These are phyloP conservation scores for Sugiyamaella mastotermitis DNA, from an alignment of 805 yeast species.

Conservation along the genomic window DNA sequence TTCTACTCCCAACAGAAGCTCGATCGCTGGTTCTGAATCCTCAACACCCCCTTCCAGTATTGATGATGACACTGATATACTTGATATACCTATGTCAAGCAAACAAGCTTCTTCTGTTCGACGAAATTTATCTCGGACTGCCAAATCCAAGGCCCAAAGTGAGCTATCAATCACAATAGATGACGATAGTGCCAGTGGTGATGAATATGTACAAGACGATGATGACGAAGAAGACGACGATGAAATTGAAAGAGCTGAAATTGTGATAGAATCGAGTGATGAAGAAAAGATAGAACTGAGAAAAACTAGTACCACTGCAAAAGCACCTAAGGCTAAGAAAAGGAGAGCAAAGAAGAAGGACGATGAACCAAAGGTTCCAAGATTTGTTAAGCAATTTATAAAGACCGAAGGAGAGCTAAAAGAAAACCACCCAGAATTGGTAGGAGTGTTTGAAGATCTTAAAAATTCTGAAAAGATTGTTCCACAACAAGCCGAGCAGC, in stretches of 20 bases:
- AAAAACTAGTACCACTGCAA: slow-evolving; percentile 1
- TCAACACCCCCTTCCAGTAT: slow-evolving; percentile 6
- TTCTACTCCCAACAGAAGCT: no score
- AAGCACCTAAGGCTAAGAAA: neutral
- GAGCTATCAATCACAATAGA: neutral
- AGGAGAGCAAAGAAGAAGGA: slow-evolving; percentile 1
- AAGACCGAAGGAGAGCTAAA: slow-evolving; percentile 63
- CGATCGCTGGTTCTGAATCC: neutral
- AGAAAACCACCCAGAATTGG: slow-evolving; percentile 73
- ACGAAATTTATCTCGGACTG: neutral
- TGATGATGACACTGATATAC: slow-evolving; percentile 1
- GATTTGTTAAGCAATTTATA: slow-evolving; percentile 28
- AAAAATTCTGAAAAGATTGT: slow-evolving; percentile 40
- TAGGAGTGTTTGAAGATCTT: slow-evolving; percentile 63
- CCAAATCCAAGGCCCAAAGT: neutral
- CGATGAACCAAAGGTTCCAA: slow-evolving; percentile 11
- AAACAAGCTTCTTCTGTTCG: neutral
- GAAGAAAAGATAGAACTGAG: neutral
- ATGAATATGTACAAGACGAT: slow-evolving; percentile 3
- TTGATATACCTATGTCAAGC: slow-evolving; percentile 5
- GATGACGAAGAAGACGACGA: slow-evolving; percentile 2
- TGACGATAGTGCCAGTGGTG: slow-evolving; percentile 2
- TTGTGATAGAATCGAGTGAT: neutral
- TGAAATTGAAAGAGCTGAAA: neutral
- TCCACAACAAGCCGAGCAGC: slow-evolving; percentile 54